Percentiles rank a stretch among this genome's conserved stretches.
phyloP scores from a whole-genome alignment of 495 filamentous ascomycete species.

The Annulohypoxylon moriforme region DNA sequence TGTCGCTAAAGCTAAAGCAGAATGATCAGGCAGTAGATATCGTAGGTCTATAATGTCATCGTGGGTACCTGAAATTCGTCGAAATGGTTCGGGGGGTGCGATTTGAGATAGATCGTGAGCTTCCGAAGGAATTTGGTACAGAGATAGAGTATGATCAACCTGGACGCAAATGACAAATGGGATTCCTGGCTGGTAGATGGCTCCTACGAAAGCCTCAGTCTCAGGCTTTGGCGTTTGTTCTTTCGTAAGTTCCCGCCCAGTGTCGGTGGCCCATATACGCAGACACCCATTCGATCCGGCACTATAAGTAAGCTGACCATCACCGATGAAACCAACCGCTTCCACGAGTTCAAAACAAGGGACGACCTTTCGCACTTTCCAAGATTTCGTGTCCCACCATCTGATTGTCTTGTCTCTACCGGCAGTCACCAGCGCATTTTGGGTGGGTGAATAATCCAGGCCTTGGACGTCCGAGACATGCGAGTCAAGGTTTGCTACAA shows the following conservation, averaged over 20 bases:
- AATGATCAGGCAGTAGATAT: slow-evolving; percentile 81
- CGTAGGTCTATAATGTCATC: slow-evolving; percentile 96
- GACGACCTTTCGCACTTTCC: slow-evolving; percentile 85
- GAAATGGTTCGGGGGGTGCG: slow-evolving; percentile 58
- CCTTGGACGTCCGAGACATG: slow-evolving; percentile 92
- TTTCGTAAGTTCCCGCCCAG: slow-evolving; percentile 79
- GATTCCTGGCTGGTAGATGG: slow-evolving; percentile 70
- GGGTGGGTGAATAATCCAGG: slow-evolving; percentile 78
- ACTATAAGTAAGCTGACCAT: slow-evolving; percentile 77
- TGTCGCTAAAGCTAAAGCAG: slow-evolving; percentile 87
- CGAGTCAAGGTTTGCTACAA: slow-evolving; percentile 82
- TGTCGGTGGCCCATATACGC: slow-evolving; percentile 82
- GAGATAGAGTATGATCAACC: slow-evolving; percentile 83
- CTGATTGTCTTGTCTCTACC: slow-evolving; percentile 94
- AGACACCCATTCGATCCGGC: slow-evolving; percentile 87
- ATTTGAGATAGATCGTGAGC: slow-evolving; percentile 46
- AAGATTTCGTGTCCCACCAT: slow-evolving; percentile 85
- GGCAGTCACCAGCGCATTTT: slow-evolving; percentile 84
- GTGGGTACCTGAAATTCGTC: slow-evolving; percentile 92
- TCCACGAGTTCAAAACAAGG: slow-evolving; percentile 89
- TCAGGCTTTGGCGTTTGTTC: slow-evolving; percentile 68
- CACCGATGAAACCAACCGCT: slow-evolving; percentile 78
- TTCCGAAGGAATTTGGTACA: slow-evolving; percentile 69
- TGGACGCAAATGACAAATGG: slow-evolving; percentile 84
- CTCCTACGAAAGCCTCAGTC: slow-evolving; percentile 77